Evolutionary conservation across 306 rosid species (phyloP), one percentile per base, ranked within the genome.

Genomic region (Lablab purpureus): DNA sequence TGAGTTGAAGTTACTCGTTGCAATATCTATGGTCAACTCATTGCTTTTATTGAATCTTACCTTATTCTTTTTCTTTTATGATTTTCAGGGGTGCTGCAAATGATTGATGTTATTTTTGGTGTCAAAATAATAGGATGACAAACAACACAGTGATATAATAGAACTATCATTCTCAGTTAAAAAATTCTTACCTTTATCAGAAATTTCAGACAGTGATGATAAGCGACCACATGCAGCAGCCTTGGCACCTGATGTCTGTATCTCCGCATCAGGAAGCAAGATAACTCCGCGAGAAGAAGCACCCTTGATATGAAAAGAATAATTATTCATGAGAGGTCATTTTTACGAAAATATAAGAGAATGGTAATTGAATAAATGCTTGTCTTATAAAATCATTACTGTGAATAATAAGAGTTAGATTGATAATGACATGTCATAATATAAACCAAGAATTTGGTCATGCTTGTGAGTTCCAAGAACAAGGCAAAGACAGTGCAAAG

Each of bases 201-300:
- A 93, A 77, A 73, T 74, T 46, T 88, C 77, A 18, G 99, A 92
- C 85, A 95, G 84, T 47, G 93, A 90, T 65, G 96, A 87, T 81
- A 95, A 85, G 80, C 66, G 88, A 78, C 97, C 91, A 76, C 99
- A 95, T 23, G 97, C 89, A n/a, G 98, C 89, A 71, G 99, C 98
- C 86, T 95, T 95, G 64, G 98, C 94, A 22, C 99, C 99, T 7
- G 96, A 90, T 89, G 89, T 87, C 74, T 84, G 77, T 55, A 87
- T 80, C 64, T 80, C 90, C 28, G 98, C 98, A 90, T 89, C 89
- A 76, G 93, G 88, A 81, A 91, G 97, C 77, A 80, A 77, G 80
- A 95, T 72, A 82, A 95, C 85, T 83, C 87, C 88, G 47, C 92
- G 87, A 50, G 88, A 73, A 32, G 89, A 87, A 74, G 73, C 84